Base-by-base conservation (phyloP, 176 grass and related monocot species). In the Puya raimondii region DNA sequence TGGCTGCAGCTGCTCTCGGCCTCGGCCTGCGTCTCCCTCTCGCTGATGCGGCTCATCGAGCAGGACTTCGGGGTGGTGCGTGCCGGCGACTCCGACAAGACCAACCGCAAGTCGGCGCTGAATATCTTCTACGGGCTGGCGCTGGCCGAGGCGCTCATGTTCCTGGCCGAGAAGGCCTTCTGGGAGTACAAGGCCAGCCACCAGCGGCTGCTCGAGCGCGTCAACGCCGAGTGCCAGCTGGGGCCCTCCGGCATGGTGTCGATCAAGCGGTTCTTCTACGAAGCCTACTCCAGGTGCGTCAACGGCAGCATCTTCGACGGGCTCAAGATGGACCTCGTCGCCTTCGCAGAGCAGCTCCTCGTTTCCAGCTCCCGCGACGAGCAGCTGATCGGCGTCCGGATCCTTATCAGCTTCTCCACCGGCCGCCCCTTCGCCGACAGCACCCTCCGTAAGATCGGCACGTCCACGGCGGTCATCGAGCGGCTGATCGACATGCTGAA, bases 291-390 rank as follows among this genome's bases (percentile, higher is more conserved):
- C 2, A 81, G 74, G n/a, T 87, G 85, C 78, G 27, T 87, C 66
- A 17, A 29, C 0, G 81, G 81, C 0, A 85, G 81, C 78, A 87
- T 91, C 66, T 91, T 91, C 56, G 85, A 91, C 21, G 81, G 88
- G 57, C 74, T 91, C 74, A 91, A 75, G 75, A 87, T 91, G 88
- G 88, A 91, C 73, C 85, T 91, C 13, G 67, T 91, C 78, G 61
- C 75, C 17, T 87, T 87, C 63, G 81, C 81, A 2, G 67, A 84
- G 71, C 81, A 87, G 4, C 74, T 91, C 75, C 77, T 91, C 66
- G 56, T 66, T 6, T 87, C 88, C 0, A 66, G 78, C 69, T 87
- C 82, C 78, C 73, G 83, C 49, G 81, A 91, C 49, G 88, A 91
- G 78, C 88, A 91, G 82, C 66, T 87, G 64, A 91, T 91, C 72